A percentile compares a stretch with the other conserved stretches of the same genome.
These are phyloP conservation scores for Pluteus cervinus DNA, from an alignment of 768 basidiomycete genomes.

Conservation along the genomic window DNA sequence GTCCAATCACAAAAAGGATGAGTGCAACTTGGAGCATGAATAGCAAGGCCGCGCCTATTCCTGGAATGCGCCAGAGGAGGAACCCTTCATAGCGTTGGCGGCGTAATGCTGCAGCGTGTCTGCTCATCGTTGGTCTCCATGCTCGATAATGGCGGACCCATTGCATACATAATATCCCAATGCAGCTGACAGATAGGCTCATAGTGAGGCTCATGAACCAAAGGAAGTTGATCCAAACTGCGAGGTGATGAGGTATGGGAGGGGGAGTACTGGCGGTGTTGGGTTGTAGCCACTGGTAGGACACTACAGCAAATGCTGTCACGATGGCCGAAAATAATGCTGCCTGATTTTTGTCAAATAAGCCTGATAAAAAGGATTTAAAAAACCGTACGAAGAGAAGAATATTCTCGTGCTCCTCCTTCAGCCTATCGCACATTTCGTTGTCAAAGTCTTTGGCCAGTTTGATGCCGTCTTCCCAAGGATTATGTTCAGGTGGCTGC, in stretches of 20 bases:
- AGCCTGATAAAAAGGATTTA: too few species aligned
- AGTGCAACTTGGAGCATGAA: constrained; percentile 4
- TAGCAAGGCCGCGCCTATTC: constrained; percentile 2
- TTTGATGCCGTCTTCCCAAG: too few species aligned
- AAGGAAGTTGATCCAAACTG: constrained; percentile 4
- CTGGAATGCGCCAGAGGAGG: constrained; percentile 5
- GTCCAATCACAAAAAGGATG: constrained; percentile 5
- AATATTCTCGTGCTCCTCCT: too few species aligned
- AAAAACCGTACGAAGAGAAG: too few species aligned
- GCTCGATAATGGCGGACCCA: constrained; percentile 5
- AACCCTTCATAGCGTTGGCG: constrained; percentile 6
- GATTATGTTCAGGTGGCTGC: too few species aligned
- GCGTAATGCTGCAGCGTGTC: constrained; percentile 7
- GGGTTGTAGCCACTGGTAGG: constrained; percentile 17
- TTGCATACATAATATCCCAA: constrained; percentile 6
- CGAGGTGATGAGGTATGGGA: not conserved
- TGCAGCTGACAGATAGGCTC: constrained; percentile 5
- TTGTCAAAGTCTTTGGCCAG: too few species aligned
- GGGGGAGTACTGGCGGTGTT: too few species aligned
- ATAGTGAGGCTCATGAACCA: constrained; percentile 8
- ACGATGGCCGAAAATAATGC: constrained; percentile 22
- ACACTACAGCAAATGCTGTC: constrained; percentile 18
- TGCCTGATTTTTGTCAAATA: too few species aligned
- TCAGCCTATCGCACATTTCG: too few species aligned
- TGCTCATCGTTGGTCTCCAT: not conserved